Percentiles rank a stretch among this genome's conserved stretches.
phyloP scores from a whole-genome alignment of 129 eudicot species.

The Chrysanthemum seticuspe region DNA sequence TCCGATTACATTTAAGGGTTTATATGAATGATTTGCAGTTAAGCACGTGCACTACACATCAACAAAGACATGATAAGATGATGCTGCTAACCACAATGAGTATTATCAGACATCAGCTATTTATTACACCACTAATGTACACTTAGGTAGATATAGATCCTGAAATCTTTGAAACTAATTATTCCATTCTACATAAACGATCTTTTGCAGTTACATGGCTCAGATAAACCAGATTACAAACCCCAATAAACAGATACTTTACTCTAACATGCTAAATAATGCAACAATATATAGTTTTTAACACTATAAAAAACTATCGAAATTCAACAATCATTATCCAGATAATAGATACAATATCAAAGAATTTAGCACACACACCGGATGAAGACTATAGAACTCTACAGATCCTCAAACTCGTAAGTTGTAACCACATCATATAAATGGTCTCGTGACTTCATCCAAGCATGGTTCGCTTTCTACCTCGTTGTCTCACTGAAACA shows the following conservation, averaged over 20 bases:
- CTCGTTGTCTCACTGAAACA: conserved; percentile 78
- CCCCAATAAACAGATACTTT: neutral
- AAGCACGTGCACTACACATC: neutral
- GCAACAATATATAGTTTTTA: conserved; percentile 1
- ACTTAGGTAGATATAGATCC: too few relatives aligned
- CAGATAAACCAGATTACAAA: neutral
- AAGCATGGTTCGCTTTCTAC: conserved; percentile 90
- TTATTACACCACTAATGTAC: too few relatives aligned
- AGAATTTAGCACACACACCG: neutral
- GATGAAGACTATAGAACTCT: conserved; percentile 4
- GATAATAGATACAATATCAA: neutral
- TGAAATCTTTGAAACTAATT: too few relatives aligned
- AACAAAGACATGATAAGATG: neutral
- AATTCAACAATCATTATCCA: neutral
- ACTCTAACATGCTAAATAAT: neutral
- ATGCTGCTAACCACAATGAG: neutral
- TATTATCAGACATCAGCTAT: neutral
- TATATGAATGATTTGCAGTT: neutral
- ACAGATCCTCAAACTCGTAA: neutral
- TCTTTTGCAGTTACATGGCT: too few relatives aligned
- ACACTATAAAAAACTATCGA: neutral
- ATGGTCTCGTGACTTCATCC: conserved; percentile 46
- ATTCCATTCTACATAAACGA: too few relatives aligned
- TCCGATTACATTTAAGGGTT: too few relatives aligned
- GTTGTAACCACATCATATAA: neutral